These are phyloP conservation scores for Myrmaecium sp. DNA, from an alignment of 2,329 filamentous ascomycete genomes.

Conservation along the genomic window DNA sequence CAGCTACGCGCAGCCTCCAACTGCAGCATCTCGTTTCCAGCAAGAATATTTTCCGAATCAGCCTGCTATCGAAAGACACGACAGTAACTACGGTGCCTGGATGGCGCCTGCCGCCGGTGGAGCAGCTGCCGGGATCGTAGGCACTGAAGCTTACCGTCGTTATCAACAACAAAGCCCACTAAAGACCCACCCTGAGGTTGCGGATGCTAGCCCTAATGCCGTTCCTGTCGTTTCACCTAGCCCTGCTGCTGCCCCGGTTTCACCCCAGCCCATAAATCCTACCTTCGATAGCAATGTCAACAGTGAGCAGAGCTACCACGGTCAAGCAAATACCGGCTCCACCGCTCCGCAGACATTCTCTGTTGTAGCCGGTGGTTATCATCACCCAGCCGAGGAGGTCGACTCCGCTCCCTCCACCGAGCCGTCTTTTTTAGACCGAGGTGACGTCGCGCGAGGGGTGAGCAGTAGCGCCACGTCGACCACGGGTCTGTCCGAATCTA, in stretches of 20 bases:
- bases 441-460: too few relatives aligned
- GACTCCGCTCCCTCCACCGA: slow-evolving; percentile 2
- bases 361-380: slow-evolving; percentile 8
- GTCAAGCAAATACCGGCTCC: slow-evolving; percentile 3
- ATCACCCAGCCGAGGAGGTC: slow-evolving; percentile 2
- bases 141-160: slow-evolving; percentile 17
- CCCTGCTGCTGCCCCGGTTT: too few relatives aligned
- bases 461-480: too few relatives aligned
- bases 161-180: too few relatives aligned
- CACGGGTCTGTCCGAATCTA: too few relatives aligned
- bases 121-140: slow-evolving; percentile 23
- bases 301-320: slow-evolving; percentile 5
- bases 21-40: slow-evolving; percentile 6
- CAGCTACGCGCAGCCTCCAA: slow-evolving; percentile 7
- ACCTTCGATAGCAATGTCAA: slow-evolving; percentile 7
- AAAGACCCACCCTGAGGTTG: too few relatives aligned
- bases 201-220: too few relatives aligned
- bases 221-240: too few relatives aligned
- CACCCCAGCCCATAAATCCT: slow-evolving; percentile 3
- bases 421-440: slow-evolving; percentile 16
- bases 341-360: slow-evolving; percentile 5
- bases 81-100: slow-evolving; percentile 35
- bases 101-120: slow-evolving; percentile 33
- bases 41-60: slow-evolving; percentile 2
- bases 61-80: slow-evolving; percentile 11